phyloP scores from a whole-genome alignment of 805 yeast genomes.

The Diddensiella transvaalensis region DNA sequence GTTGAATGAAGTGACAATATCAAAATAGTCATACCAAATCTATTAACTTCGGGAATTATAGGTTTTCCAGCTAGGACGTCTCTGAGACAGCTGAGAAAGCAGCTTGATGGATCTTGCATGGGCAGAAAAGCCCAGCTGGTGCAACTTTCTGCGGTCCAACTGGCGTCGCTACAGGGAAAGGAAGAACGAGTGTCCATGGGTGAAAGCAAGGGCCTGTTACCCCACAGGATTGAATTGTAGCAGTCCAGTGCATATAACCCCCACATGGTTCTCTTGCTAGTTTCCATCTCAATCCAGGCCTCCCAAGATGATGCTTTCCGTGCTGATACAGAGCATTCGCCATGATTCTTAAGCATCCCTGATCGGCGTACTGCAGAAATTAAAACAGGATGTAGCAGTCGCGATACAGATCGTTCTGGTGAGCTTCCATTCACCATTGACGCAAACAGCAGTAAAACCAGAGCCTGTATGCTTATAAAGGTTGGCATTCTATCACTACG shows the following conservation, averaged over 20 bases:
- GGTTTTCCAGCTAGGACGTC: background rate
- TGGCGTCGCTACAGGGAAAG: slow-evolving; percentile 2
- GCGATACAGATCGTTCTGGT: background rate
- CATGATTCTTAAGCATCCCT: slow-evolving; percentile 3
- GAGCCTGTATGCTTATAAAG: background rate
- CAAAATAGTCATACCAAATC: slow-evolving; percentile 1
- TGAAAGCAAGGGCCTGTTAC: slow-evolving; percentile 1
- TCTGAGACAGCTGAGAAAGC: slow-evolving; percentile 1
- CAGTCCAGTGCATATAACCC: slow-evolving; percentile 3
- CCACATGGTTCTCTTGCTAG: slow-evolving; percentile 1
- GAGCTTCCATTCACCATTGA: background rate
- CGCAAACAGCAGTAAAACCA: background rate
- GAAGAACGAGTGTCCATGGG: slow-evolving; percentile 3
- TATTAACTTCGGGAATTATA: background rate
- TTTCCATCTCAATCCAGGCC: slow-evolving; percentile 2
- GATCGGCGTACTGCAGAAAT: slow-evolving; percentile 3
- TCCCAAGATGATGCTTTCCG: slow-evolving; percentile 1
- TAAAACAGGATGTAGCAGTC: slow-evolving; percentile 4
- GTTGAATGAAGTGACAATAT: slow-evolving; percentile 1
- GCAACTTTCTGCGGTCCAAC: background rate
- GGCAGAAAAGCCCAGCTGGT: slow-evolving; percentile 2
- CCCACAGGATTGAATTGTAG: slow-evolving; percentile 1
- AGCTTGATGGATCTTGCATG: background rate
- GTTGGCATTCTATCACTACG: background rate
- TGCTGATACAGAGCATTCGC: background rate